A percentile compares a stretch with the other conserved stretches of the same genome.
Conservation (phyloP, 768 basidiomycete species). For the Leccinum obscurum region DNA sequence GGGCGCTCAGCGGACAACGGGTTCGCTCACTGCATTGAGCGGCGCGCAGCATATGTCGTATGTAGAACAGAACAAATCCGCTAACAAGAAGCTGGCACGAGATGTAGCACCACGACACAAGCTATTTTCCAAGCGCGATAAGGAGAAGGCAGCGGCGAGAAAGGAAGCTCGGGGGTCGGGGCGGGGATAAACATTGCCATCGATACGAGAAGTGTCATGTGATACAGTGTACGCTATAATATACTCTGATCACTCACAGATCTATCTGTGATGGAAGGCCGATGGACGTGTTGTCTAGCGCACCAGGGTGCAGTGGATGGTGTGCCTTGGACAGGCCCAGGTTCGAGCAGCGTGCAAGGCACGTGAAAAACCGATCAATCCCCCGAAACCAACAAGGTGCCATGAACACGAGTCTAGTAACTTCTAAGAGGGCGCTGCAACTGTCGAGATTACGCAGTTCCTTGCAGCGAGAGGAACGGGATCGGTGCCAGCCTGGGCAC, state of each 20-base stretch:
- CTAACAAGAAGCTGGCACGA: conserved; percentile 74
- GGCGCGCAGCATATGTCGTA: conserved; percentile 94
- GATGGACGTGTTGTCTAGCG: conserved; percentile 17
- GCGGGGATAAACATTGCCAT: conserved; percentile 23
- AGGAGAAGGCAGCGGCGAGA: conserved; percentile 59
- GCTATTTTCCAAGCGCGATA: conserved; percentile 81
- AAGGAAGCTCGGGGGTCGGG: conserved; percentile 43
- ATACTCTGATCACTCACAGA: conserved; percentile 17
- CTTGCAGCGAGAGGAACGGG: conserved; percentile 1
- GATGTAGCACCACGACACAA: conserved; percentile 64
- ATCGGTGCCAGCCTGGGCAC: neutral
- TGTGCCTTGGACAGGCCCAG: conserved; percentile 28
- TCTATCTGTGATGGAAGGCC: conserved; percentile 11
- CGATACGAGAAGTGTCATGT: conserved; percentile 6
- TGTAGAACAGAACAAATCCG: conserved; percentile 88
- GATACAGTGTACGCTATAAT: conserved; percentile 14
- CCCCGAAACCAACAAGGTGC: conserved; percentile 30
- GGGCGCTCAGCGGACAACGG: conserved; percentile 72
- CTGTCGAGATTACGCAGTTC: neutral
- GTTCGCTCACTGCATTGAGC: conserved; percentile 79
- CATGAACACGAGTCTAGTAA: conserved; percentile 24
- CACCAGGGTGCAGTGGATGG: conserved; percentile 12
- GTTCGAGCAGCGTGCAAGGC: conserved; percentile 23
- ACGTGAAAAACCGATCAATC: conserved; percentile 31
- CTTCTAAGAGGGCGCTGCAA: conserved; percentile 16